Base-by-base conservation (phyloP, 495 filamentous ascomycete genomes). In the Penicillium simplicissimum region DNA sequence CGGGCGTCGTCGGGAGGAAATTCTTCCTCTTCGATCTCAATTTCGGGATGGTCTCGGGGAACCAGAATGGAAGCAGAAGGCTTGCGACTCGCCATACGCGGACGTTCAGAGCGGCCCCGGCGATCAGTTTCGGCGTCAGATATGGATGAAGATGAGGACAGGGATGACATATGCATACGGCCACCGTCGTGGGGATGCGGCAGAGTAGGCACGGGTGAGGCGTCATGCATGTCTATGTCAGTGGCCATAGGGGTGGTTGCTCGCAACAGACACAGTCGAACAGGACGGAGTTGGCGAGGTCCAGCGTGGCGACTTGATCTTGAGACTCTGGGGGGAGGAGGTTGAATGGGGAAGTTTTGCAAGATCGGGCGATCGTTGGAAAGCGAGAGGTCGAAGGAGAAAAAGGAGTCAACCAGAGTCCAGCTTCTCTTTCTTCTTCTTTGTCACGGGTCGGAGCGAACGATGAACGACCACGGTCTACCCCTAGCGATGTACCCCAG, bases 1-100 rank as follows among this genome's bases (percentile, higher is more conserved):
- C 94, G 81, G 40, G 94, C 93, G 71, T 97, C 95, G 72, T 92
- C 88, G 3, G 89, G 89, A 19, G 91, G 92, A 61, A 88, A 84
- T 60, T 87, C 82, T 72, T 88, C 84, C 40, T 89, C 81, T 60
- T 88, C 74, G 10, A 88, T 81, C 66, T 90, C 87, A 53, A 90
- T 85, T 56, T 85, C 82, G 11, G 82, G 80, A 47, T 87, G 86
- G 66, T 93, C 88, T 56, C 89, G 83, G 17, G 90, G 88, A 17
- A 94, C 86, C 60, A 96, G 88, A 63, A 93, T 90, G 34, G 91
- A 91, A 61, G 88, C 89, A 67, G 88, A 91, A 54, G 87, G 87
- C 75, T 90, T 90, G 38, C 90, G 83, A 67, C 83, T 88, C 67
- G 67, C 80, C 74, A 76, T 82, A 71, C 71, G 81, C 66, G 74